These are phyloP conservation scores for Penicillium chermesinum DNA, from an alignment of 495 filamentous ascomycete species.

Conservation along the genomic window DNA sequence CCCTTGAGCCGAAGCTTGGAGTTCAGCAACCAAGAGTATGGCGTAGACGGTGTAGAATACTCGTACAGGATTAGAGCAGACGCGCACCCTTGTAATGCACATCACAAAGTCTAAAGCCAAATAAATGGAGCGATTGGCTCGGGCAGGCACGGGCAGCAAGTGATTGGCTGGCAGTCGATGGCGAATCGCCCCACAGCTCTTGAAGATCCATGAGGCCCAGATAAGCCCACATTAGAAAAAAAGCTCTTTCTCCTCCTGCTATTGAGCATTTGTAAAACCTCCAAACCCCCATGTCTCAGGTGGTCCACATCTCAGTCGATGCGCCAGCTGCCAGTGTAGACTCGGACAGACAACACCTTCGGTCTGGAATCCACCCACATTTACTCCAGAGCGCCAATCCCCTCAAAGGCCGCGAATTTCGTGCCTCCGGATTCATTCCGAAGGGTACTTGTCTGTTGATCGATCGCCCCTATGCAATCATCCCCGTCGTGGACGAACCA, in stretches of 20 bases:
- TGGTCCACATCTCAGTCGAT: conserved; percentile 22
- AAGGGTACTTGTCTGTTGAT: conserved; percentile 29
- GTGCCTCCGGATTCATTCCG: conserved; percentile 21
- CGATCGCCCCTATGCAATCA: conserved; percentile 32
- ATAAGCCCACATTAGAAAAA: too few species aligned
- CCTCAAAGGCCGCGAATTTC: conserved; percentile 35
- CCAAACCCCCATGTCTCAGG: conserved; percentile 13
- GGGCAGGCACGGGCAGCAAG: not conserved
- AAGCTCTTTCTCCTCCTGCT: too few species aligned
- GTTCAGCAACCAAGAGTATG: too few species aligned
- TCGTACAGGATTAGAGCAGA: too few species aligned
- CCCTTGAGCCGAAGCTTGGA: too few species aligned
- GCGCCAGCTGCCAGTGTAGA: conserved; percentile 9
- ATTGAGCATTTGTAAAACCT: not conserved
- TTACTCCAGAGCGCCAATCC: conserved; percentile 28
- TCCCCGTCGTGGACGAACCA: conserved; percentile 31
- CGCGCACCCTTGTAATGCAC: too few species aligned
- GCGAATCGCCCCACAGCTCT: not conserved
- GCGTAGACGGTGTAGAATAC: too few species aligned
- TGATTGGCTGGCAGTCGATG: not conserved
- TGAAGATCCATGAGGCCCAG: too few species aligned
- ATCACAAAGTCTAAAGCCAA: not conserved
- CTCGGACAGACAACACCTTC: conserved; percentile 5
- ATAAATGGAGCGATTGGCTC: not conserved
- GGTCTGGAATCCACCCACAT: conserved; percentile 33